Conservation (phyloP, 1,139 yeast genomes). For the Scheffersomyces lignicola region DNA sequence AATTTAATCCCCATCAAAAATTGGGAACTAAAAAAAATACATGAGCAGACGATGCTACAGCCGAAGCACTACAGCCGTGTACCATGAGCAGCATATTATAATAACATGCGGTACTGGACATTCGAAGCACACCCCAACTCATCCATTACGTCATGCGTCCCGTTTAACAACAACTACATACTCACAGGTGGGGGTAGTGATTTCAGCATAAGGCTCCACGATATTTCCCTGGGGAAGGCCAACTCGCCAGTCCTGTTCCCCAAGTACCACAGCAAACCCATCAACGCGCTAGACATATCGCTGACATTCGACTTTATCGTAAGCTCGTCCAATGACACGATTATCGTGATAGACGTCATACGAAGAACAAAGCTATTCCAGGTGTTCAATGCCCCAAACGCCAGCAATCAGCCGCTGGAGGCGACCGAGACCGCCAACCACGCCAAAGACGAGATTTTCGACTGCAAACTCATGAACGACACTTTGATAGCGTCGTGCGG, state of each 20-base stretch:
- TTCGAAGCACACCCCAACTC: slow-evolving; percentile 2
- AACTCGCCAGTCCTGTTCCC: slow-evolving; percentile 11
- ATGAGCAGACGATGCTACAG: no score
- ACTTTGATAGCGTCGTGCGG: slow-evolving; percentile 25
- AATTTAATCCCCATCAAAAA: no score
- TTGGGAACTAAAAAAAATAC: no score
- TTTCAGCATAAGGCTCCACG: slow-evolving; percentile 17
- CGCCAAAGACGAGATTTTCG: slow-evolving; percentile 11
- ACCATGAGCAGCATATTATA: no score
- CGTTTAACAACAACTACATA: slow-evolving; percentile 14
- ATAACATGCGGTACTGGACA: neutral
- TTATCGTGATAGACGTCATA: slow-evolving; percentile 18
- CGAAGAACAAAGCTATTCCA: slow-evolving; percentile 13
- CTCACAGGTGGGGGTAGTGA: slow-evolving; percentile 25
- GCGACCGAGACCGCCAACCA: neutral
- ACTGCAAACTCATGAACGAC: slow-evolving; percentile 13
- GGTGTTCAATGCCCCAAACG: neutral
- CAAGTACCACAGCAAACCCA: slow-evolving; percentile 18
- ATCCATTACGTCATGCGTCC: slow-evolving; percentile 1
- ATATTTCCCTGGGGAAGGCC: slow-evolving; percentile 8
- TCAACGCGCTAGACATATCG: slow-evolving; percentile 19
- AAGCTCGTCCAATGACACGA: slow-evolving; percentile 9
- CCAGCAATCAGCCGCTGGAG: no score
- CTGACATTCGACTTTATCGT: slow-evolving; percentile 10
- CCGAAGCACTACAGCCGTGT: no score